Percentiles rank a stretch among this genome's conserved stretches.
Evolutionary conservation across 2,329 filamentous ascomycete genomes (phyloP).

Genomic region (Chaetomium sp.): DNA sequence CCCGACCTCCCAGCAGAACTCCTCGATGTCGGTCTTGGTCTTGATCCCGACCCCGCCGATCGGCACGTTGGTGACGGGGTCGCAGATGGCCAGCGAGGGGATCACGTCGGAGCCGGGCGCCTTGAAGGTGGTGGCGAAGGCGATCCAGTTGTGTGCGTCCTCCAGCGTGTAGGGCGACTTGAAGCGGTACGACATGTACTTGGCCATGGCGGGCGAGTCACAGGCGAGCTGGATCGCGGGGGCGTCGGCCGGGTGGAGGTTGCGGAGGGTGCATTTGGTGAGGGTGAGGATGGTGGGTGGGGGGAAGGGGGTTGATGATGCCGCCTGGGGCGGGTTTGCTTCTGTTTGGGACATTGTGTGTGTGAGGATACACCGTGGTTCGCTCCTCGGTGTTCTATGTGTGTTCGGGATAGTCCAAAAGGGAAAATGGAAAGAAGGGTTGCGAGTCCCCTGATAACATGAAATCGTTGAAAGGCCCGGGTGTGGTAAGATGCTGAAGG

Average conservation of each 20-base stretch:
- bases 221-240: slow-evolving; percentile 40
- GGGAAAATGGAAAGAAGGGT: not conserved
- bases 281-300: slow-evolving; percentile 38
- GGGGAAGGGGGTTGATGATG: not conserved
- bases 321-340: not conserved
- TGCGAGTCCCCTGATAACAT: not conserved
- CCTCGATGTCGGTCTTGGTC: slow-evolving; percentile 43
- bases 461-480: not conserved
- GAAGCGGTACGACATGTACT: slow-evolving; percentile 49
- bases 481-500: too few relatives aligned
- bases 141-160: slow-evolving; percentile 45
- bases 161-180: slow-evolving; percentile 50
- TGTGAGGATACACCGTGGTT: not conserved
- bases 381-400: not conserved
- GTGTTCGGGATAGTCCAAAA: not conserved
- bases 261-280: slow-evolving; percentile 45
- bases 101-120: slow-evolving; percentile 27
- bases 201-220: slow-evolving; percentile 45
- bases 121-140: slow-evolving; percentile 24
- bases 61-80: slow-evolving; percentile 42
- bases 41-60: slow-evolving; percentile 49
- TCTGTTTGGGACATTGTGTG: slow-evolving; percentile 10
- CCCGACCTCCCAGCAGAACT: slow-evolving; percentile 51
- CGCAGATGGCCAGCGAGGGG: slow-evolving; percentile 32
- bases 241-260: slow-evolving; percentile 45